Conservation (phyloP, 768 basidiomycete genomes). For the Clathrus columnatus region DNA sequence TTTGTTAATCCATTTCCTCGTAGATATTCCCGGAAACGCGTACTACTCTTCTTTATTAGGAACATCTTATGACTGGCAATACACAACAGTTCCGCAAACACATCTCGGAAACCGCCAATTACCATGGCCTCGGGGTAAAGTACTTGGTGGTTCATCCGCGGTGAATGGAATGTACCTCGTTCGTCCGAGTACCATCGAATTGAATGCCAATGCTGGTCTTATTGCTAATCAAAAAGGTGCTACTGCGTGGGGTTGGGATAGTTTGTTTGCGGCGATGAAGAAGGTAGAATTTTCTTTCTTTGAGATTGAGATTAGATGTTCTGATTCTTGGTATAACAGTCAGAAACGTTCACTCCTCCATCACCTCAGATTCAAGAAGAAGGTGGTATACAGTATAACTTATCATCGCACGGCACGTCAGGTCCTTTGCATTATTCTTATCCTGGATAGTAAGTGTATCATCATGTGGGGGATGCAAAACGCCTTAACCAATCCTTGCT, state of each 20-base stretch:
- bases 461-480: slow-evolving; percentile 3
- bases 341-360: slow-evolving; percentile 52
- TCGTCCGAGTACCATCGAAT: slow-evolving; percentile 39
- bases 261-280: slow-evolving; percentile 37
- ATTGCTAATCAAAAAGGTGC: slow-evolving; percentile 29
- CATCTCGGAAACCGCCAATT: slow-evolving; percentile 34
- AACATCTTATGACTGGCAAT: slow-evolving; percentile 47
- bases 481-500: background rate
- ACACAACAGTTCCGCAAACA: slow-evolving; percentile 39
- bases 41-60: slow-evolving; percentile 44
- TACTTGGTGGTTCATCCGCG: slow-evolving; percentile 60
- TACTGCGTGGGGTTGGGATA: slow-evolving; percentile 38
- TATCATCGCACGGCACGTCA: slow-evolving; percentile 38
- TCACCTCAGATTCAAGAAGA: slow-evolving; percentile 26
- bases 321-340: background rate
- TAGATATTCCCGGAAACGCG: slow-evolving; percentile 43
- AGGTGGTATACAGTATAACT: slow-evolving; percentile 38
- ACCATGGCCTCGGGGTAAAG: slow-evolving; percentile 56
- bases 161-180: slow-evolving; percentile 64
- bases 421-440: slow-evolving; percentile 44
- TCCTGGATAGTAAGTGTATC: slow-evolving; percentile 41
- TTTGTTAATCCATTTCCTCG: background rate
- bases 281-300: slow-evolving; percentile 16
- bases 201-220: slow-evolving; percentile 38
- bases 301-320: background rate